A percentile compares a stretch with the other conserved stretches of the same genome.
These are phyloP conservation scores for Sutorius eximius DNA, from an alignment of 1,284 basidiomycete species.

Conservation along the genomic window DNA sequence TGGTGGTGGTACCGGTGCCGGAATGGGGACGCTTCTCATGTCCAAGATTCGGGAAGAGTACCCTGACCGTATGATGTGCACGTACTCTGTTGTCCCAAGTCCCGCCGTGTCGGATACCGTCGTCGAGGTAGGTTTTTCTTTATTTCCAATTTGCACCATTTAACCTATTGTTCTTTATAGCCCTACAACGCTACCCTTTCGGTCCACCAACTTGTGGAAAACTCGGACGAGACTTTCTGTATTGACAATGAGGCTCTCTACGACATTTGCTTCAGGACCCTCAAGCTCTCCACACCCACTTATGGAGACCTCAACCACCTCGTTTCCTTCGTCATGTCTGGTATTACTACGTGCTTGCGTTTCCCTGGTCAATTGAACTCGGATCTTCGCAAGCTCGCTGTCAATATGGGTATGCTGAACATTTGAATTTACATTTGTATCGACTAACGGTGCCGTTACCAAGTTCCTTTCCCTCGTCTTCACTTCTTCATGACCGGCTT, in stretches of 20 bases:
- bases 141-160: background rate
- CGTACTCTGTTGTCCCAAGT: constrained; percentile 93
- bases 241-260: constrained; percentile 98
- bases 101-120: constrained; percentile 98
- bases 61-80: constrained; percentile 96
- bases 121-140: constrained; percentile 65
- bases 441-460: background rate
- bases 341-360: constrained; percentile 92
- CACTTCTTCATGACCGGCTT: constrained; percentile 99
- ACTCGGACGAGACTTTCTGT: constrained; percentile 95
- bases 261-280: constrained; percentile 96
- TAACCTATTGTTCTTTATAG: constrained; percentile 37
- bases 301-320: constrained; percentile 98
- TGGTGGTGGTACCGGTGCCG: constrained; percentile 95
- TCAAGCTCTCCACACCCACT: constrained; percentile 91
- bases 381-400: constrained; percentile 93
- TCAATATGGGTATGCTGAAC: constrained; percentile 86
- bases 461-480: constrained; percentile 96
- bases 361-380: constrained; percentile 99
- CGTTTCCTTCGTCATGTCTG: constrained; percentile 97
- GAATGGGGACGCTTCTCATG: constrained; percentile 88
- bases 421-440: background rate
- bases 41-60: constrained; percentile 93
- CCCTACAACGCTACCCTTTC: constrained; percentile 96
- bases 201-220: constrained; percentile 94